Evolutionary conservation across 2,329 filamentous ascomycete species (phyloP).

Genomic region (Paecilomyces niveus): DNA sequence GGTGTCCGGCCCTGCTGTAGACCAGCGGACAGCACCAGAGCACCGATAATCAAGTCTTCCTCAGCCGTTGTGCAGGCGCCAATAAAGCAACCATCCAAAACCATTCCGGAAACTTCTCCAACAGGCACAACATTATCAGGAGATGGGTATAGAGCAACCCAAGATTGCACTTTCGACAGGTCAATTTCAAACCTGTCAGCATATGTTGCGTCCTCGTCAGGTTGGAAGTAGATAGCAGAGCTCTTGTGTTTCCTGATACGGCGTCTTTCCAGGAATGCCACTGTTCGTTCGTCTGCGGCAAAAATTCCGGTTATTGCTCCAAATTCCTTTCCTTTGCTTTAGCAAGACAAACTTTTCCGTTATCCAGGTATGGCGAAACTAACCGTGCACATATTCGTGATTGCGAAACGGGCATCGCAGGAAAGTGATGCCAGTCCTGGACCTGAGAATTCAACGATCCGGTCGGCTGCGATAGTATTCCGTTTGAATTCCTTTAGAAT

Average conservation of each 20-base stretch:
- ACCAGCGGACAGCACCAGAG: conserved; percentile 34
- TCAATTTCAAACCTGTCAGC: conserved; percentile 32
- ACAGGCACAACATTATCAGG: conserved; percentile 41
- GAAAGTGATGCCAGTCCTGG: conserved; percentile 33
- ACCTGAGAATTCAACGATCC: conserved; percentile 41
- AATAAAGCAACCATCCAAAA: conserved; percentile 40
- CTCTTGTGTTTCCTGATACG: conserved; percentile 25
- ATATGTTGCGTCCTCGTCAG: conserved; percentile 34
- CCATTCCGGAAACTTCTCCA: conserved; percentile 19
- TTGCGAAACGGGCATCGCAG: conserved; percentile 40
- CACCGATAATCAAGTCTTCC: conserved; percentile 39
- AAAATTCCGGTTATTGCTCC: conserved; percentile 40
- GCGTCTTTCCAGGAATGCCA: conserved; percentile 26
- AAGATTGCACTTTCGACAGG: conserved; percentile 30
- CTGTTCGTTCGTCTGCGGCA: conserved; percentile 31
- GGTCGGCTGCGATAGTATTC: conserved; percentile 40
- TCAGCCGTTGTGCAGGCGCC: conserved; percentile 43
- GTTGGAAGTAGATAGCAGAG: conserved; percentile 29
- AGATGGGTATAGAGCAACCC: conserved; percentile 36
- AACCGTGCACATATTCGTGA: conserved; percentile 41
- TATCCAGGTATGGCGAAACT: neutral
- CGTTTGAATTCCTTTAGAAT: conserved; percentile 38
- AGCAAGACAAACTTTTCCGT: neutral
- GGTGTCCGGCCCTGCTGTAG: conserved; percentile 25
- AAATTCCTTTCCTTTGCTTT: conserved; percentile 25